Evolutionary conservation across 2,329 filamentous ascomycete species (phyloP).

Genomic region (Huntiella moniliformis): DNA sequence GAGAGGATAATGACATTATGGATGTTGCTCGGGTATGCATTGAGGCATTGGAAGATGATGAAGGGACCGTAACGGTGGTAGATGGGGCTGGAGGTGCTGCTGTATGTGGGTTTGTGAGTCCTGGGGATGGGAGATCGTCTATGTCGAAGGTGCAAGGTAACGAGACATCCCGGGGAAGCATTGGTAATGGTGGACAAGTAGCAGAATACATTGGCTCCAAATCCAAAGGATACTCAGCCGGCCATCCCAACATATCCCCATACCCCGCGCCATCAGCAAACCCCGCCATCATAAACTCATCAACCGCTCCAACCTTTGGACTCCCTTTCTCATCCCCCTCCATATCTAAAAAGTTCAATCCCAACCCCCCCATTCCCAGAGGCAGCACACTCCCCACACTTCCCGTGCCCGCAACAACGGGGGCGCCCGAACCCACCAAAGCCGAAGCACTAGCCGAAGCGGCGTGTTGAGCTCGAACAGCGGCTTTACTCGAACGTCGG

Average conservation of each 20-base stretch:
- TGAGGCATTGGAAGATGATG: constrained; percentile 22
- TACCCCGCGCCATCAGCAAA: constrained; percentile 22
- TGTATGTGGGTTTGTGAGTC: no score
- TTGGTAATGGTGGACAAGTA: constrained; percentile 14
- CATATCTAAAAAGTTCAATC: constrained; percentile 19
- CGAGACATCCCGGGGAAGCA: constrained; percentile 19
- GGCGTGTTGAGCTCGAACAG: constrained; percentile 25
- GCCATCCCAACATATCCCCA: constrained; percentile 26
- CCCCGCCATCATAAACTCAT: constrained; percentile 25
- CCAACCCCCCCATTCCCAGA: no score
- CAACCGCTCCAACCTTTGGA: constrained; percentile 15
- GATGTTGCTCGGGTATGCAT: constrained; percentile 29
- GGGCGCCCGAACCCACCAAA: constrained; percentile 5
- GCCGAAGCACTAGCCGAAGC: constrained; percentile 10
- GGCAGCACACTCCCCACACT: no score
- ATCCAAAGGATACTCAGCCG: constrained; percentile 24
- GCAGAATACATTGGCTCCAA: constrained; percentile 22
- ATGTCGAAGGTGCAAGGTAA: constrained; percentile 22
- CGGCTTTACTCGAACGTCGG: constrained; percentile 30
- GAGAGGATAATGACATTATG: constrained; percentile 21
- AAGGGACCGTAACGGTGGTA: constrained; percentile 22
- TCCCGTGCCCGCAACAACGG: no score
- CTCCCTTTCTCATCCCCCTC: constrained; percentile 14
- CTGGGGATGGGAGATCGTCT: constrained; percentile 19
- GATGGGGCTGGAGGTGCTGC: constrained; percentile 15